Evolutionary conservation across 805 yeast species (phyloP).

Genomic region (Suhomyces emberorum): DNA sequence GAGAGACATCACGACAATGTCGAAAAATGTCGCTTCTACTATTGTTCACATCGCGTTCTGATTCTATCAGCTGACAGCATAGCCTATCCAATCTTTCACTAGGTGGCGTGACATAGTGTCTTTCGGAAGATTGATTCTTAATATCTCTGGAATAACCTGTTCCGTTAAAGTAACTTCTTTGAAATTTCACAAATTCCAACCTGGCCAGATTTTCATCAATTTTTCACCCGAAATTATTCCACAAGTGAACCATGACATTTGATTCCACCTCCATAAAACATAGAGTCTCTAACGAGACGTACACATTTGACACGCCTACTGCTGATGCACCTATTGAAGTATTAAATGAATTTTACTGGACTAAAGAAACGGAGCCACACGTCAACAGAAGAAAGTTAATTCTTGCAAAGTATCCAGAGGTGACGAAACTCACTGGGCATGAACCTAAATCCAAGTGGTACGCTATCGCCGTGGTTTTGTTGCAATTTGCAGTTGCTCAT

Average conservation of each 20-base stretch:
- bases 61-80: no score
- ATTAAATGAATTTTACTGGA: slow-evolving; percentile 76
- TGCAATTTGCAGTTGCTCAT: slow-evolving; percentile 69
- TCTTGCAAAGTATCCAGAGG: slow-evolving; percentile 72
- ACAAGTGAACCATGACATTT: no score
- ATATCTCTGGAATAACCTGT: no score
- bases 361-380: slow-evolving; percentile 79
- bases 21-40: no score
- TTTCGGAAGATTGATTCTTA: no score
- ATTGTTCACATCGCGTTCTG: no score
- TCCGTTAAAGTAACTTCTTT: no score
- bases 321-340: slow-evolving; percentile 41
- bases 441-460: slow-evolving; percentile 85
- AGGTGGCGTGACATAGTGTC: no score
- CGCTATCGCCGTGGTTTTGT: slow-evolving; percentile 56
- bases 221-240: no score
- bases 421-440: slow-evolving; percentile 75
- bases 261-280: slow-evolving; percentile 21
- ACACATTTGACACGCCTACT: slow-evolving; percentile 33
- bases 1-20: no score
- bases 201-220: slow-evolving; percentile 1
- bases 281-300: slow-evolving; percentile 25
- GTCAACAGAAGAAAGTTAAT: slow-evolving; percentile 69
- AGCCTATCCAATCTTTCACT: no score
- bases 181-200: background rate